Evolutionary conservation across 768 basidiomycete species (phyloP).

Genomic region (Gyrodon lividus): DNA sequence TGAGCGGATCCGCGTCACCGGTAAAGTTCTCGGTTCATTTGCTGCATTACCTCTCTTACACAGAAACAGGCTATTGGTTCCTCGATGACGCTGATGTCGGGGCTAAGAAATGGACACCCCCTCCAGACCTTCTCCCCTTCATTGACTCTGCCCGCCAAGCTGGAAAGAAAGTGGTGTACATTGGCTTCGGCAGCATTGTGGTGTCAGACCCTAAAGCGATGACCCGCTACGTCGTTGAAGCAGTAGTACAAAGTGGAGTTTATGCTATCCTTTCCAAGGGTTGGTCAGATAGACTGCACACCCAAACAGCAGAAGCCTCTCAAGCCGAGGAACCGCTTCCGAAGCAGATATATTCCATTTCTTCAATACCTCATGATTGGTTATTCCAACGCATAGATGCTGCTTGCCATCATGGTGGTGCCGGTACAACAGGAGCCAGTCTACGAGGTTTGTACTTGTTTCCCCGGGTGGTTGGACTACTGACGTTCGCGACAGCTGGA

Average conservation of each 20-base stretch:
- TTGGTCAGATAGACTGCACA: slow-evolving; percentile 89
- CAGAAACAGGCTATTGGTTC: slow-evolving; percentile 86
- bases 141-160: slow-evolving; percentile 73
- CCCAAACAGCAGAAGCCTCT: slow-evolving; percentile 55
- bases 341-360: slow-evolving; percentile 77
- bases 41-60: slow-evolving; percentile 7
- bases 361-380: slow-evolving; percentile 94
- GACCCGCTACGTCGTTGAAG: slow-evolving; percentile 89
- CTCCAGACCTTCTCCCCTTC: slow-evolving; percentile 75
- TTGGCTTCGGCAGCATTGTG: slow-evolving; percentile 97
- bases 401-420: slow-evolving; percentile 98
- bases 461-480: not conserved
- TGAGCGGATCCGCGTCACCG: slow-evolving; percentile 95
- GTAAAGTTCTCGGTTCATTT: slow-evolving; percentile 36
- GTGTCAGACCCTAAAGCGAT: slow-evolving; percentile 92
- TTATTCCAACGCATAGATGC: slow-evolving; percentile 91
- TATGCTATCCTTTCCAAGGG: slow-evolving; percentile 95
- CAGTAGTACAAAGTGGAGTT: slow-evolving; percentile 83
- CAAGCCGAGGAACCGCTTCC: slow-evolving; percentile 73
- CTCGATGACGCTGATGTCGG: slow-evolving; percentile 90
- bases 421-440: slow-evolving; percentile 94
- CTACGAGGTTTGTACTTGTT: slow-evolving; percentile 62
- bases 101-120: slow-evolving; percentile 86
- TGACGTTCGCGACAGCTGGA: slow-evolving; percentile 54
- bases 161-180: slow-evolving; percentile 92